phyloP scores from a whole-genome alignment of 805 yeast genomes.

The Cyberlindnera euphorbiiphila region DNA sequence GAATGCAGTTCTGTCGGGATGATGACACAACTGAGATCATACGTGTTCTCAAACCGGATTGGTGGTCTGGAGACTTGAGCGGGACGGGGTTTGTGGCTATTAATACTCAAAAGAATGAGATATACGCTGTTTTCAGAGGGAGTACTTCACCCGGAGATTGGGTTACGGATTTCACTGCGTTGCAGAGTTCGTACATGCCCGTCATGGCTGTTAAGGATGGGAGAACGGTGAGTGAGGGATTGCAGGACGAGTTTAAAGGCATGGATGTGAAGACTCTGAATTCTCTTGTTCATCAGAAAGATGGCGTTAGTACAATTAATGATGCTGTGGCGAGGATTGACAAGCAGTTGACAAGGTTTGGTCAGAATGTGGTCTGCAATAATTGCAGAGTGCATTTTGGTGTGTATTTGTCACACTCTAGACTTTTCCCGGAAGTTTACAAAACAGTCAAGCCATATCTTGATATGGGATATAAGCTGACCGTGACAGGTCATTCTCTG shows the following conservation, averaged over 20 bases:
- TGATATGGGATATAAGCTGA: conserved; percentile 44
- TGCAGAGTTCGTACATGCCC: conserved; percentile 48
- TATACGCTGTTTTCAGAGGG: conserved; percentile 59
- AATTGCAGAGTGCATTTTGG: conserved; percentile 63
- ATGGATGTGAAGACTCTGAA: neutral
- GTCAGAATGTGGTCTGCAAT: neutral
- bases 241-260: neutral
- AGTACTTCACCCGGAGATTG: conserved; percentile 59
- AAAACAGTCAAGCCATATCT: conserved; percentile 31
- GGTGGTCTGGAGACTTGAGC: conserved; percentile 33
- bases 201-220: conserved; percentile 15
- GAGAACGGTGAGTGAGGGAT: neutral
- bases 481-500: conserved; percentile 69
- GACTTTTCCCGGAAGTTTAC: conserved; percentile 37
- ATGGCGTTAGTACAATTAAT: neutral
- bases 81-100: conserved; percentile 55
- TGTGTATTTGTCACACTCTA: conserved; percentile 44
- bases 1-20: conserved; percentile 4
- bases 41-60: conserved; percentile 13
- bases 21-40: conserved; percentile 8
- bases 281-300: too few relatives aligned
- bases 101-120: conserved; percentile 39
- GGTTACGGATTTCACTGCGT: conserved; percentile 50
- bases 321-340: neutral
- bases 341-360: neutral